phyloP scores from a whole-genome alignment of 768 basidiomycete species.

The Tylopilus subfusipes region DNA sequence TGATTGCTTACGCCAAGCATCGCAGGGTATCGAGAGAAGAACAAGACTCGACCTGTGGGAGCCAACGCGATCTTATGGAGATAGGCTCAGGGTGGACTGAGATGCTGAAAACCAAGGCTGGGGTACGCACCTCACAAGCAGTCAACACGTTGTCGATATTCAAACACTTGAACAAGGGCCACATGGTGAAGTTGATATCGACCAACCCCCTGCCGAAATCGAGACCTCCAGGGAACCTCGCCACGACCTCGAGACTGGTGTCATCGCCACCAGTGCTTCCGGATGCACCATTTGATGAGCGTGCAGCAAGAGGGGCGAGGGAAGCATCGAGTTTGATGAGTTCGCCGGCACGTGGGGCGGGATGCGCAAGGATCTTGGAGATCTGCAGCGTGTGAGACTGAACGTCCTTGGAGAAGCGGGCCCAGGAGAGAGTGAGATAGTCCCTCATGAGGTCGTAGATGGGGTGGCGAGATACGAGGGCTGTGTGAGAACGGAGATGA shows the following conservation, averaged over 20 bases:
- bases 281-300: constrained; percentile 43
- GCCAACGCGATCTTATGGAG: constrained; percentile 69
- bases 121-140: constrained; percentile 68
- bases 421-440: constrained; percentile 94
- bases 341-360: constrained; percentile 84
- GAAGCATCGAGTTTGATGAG: constrained; percentile 84
- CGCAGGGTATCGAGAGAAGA: constrained; percentile 84
- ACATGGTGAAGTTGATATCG: constrained; percentile 95
- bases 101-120: not conserved
- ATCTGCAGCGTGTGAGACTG: constrained; percentile 90
- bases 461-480: constrained; percentile 86
- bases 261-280: constrained; percentile 29
- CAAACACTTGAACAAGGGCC: constrained; percentile 91
- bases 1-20: constrained; percentile 71
- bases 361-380: constrained; percentile 82
- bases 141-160: constrained; percentile 93
- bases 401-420: constrained; percentile 90
- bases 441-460: constrained; percentile 96
- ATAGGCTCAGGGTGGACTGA: not conserved
- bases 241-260: constrained; percentile 73
- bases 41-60: constrained; percentile 81
- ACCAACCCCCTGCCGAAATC: constrained; percentile 90
- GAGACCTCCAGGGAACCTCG: constrained; percentile 88
- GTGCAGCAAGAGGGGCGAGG: constrained; percentile 42
- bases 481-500: constrained; percentile 36